phyloP scores from a whole-genome alignment of 1,284 basidiomycete species.

The Heterobasidion occidentale region DNA sequence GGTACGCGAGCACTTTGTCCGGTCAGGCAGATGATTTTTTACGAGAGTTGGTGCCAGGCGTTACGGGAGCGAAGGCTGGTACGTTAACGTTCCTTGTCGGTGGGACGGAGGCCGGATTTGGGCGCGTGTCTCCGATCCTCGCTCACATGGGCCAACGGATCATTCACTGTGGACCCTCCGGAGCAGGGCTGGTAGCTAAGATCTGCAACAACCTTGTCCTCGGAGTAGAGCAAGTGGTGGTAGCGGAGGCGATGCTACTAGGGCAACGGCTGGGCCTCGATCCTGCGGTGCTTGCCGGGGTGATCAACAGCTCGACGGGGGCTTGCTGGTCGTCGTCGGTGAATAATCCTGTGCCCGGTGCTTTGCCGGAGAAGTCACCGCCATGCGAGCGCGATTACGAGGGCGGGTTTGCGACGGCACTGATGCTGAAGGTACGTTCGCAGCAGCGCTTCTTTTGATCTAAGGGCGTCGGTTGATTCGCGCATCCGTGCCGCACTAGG shows the following conservation, averaged over 20 bases:
- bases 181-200: constrained; percentile 81
- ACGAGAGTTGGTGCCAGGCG: constrained; percentile 39
- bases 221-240: constrained; percentile 72
- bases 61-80: constrained; percentile 77
- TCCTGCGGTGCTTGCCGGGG: constrained; percentile 65
- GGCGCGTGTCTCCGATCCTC: constrained; percentile 52
- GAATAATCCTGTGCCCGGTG: constrained; percentile 82
- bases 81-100: constrained; percentile 90
- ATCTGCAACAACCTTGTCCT: constrained; percentile 83
- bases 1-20: constrained; percentile 36
- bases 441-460: background rate
- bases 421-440: constrained; percentile 72
- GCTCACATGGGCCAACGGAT: constrained; percentile 76
- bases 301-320: constrained; percentile 81
- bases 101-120: constrained; percentile 55
- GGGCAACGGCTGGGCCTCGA: constrained; percentile 73
- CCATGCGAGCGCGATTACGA: constrained; percentile 82
- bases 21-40: background rate
- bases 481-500: constrained; percentile 32
- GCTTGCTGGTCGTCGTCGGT: constrained; percentile 78
- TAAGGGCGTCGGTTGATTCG: background rate
- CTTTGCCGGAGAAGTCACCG: constrained; percentile 63
- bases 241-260: constrained; percentile 81
- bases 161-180: constrained; percentile 81
- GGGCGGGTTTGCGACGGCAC: constrained; percentile 75